phyloP scores from a whole-genome alignment of 2,329 filamentous ascomycete genomes.

The Neospermospora avenae region DNA sequence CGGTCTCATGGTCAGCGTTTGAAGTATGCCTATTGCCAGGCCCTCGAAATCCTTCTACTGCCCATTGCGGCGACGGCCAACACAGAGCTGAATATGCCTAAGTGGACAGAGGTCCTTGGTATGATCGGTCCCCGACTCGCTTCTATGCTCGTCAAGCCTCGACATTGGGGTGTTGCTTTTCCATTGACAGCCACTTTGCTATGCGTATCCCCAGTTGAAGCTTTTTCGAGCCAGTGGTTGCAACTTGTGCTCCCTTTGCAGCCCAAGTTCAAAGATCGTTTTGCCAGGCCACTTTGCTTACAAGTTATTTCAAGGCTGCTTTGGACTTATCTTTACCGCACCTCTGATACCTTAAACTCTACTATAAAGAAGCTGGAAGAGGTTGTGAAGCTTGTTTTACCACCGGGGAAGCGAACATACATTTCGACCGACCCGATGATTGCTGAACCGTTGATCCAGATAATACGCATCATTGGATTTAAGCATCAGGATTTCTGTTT shows the following conservation, averaged over 20 bases:
- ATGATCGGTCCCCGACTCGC: conserved; percentile 74
- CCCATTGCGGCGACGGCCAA: conserved; percentile 80
- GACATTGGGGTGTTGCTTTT: conserved; percentile 87
- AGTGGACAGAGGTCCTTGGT: conserved; percentile 83
- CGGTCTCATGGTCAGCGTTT: conserved; percentile 83
- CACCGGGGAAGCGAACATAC: conserved; percentile 74
- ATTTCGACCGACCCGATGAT: conserved; percentile 80
- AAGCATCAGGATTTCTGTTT: conserved; percentile 94
- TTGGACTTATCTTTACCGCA: conserved; percentile 92
- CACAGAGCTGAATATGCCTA: conserved; percentile 73
- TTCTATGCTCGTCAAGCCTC: conserved; percentile 85
- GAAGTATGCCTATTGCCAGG: conserved; percentile 92
- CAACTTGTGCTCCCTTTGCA: conserved; percentile 75
- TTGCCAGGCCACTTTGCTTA: conserved; percentile 73
- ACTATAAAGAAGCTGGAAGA: conserved; percentile 83
- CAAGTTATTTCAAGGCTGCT: conserved; percentile 86
- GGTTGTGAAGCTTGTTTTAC: conserved; percentile 78
- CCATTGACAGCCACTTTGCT: conserved; percentile 83
- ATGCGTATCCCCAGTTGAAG: conserved; percentile 82
- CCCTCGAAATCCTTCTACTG: conserved; percentile 81
- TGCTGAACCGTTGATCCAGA: conserved; percentile 85
- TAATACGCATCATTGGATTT: conserved; percentile 91
- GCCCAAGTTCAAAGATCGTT: conserved; percentile 78
- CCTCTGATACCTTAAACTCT: conserved; percentile 64
- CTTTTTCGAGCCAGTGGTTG: conserved; percentile 83